These are phyloP conservation scores for Trichosporon ovoides DNA, from an alignment of 1,284 basidiomycete genomes.

Conservation along the genomic window DNA sequence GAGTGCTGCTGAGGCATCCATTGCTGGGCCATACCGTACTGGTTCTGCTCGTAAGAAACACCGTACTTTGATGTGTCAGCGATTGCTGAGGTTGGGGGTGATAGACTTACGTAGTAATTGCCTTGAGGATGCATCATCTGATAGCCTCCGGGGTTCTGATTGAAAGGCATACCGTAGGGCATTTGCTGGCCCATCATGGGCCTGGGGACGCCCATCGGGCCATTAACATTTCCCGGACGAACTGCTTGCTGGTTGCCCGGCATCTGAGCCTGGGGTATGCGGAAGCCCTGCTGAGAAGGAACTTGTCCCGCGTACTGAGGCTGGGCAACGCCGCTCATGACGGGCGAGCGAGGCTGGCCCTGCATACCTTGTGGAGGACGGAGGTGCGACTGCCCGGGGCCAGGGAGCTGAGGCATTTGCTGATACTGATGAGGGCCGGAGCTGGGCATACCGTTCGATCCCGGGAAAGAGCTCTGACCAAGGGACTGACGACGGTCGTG, in stretches of 20 bases:
- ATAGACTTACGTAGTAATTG: conserved; percentile 38
- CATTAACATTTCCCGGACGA: conserved; percentile 13
- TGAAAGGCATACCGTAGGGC: conserved; percentile 31
- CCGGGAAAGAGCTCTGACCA: conserved; percentile 22
- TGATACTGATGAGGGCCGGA: conserved; percentile 20
- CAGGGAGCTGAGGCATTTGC: conserved; percentile 18
- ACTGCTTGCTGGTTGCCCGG: conserved; percentile 15
- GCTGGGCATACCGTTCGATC: conserved; percentile 27
- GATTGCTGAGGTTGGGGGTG: neutral
- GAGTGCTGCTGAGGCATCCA: conserved; percentile 25
- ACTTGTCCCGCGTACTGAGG: conserved; percentile 17
- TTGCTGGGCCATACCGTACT: conserved; percentile 3
- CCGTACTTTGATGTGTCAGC: neutral
- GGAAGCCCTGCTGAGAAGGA: conserved; percentile 32
- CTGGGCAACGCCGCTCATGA: conserved; percentile 22
- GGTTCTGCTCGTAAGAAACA: neutral
- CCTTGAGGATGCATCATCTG: conserved; percentile 36
- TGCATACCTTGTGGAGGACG: conserved; percentile 29
- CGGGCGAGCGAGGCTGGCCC: conserved; percentile 33
- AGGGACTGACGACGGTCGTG: conserved; percentile 34
- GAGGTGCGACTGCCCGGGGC: conserved; percentile 23
- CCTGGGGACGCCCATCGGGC: conserved; percentile 11
- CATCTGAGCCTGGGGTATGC: conserved; percentile 21
- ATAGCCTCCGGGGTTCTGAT: conserved; percentile 27
- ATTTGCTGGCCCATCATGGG: conserved; percentile 21